These are phyloP conservation scores for Talaromyces sp. DNA, from an alignment of 2,329 filamentous ascomycete genomes.

Conservation along the genomic window DNA sequence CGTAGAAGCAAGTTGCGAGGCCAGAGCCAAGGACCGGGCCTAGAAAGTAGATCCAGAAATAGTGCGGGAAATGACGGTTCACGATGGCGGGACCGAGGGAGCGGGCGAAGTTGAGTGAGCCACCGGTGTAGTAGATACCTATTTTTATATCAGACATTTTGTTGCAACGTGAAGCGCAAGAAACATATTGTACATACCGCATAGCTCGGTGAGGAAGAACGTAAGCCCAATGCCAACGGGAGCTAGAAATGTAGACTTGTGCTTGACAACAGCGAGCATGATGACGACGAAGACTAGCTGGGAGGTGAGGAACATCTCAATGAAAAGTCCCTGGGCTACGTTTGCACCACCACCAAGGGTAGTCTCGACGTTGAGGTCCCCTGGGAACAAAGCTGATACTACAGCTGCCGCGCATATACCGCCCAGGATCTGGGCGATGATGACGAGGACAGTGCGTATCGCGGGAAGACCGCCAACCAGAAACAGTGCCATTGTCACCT, in stretches of 20 bases:
- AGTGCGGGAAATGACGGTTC: conserved; percentile 40
- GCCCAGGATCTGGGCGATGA: conserved; percentile 55
- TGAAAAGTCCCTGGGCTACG: conserved; percentile 57
- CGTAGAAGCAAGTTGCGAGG: conserved; percentile 47
- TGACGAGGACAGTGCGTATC: conserved; percentile 48
- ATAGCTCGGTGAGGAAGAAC: conserved; percentile 59
- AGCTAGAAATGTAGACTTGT: conserved; percentile 66
- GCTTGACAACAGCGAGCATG: conserved; percentile 70
- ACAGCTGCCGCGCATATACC: conserved; percentile 58
- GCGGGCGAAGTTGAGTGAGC: conserved; percentile 46
- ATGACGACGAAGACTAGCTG: conserved; percentile 62
- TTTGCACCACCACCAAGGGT: conserved; percentile 49
- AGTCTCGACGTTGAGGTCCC: conserved; percentile 53
- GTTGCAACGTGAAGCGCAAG: neutral
- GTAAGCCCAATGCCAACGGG: conserved; percentile 68
- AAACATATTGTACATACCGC: conserved; percentile 26
- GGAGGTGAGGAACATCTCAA: conserved; percentile 63
- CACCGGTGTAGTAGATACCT: conserved; percentile 47
- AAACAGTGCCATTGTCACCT: conserved; percentile 57
- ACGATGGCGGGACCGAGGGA: conserved; percentile 46
- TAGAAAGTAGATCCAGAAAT: conserved; percentile 51
- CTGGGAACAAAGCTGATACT: conserved; percentile 56
- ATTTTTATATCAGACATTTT: neutral
- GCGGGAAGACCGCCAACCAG: conserved; percentile 55
- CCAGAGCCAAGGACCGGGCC: conserved; percentile 44